Evolutionary conservation across 139 green algal species (phyloP).

Genomic region (Edaphochlamys debaryana): DNA sequence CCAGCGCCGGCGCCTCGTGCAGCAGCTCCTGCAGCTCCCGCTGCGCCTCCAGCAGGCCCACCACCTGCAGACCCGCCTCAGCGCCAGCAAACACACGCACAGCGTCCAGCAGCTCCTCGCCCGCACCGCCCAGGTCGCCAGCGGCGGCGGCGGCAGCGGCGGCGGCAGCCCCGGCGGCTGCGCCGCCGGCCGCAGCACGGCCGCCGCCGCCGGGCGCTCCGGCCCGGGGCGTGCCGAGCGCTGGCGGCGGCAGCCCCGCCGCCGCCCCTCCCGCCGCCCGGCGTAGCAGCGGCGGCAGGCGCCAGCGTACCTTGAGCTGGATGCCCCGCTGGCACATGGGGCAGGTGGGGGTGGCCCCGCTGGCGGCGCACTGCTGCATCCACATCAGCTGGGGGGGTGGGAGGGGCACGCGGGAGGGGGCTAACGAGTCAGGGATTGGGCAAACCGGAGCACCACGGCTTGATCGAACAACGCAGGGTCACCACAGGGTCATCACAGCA

Average conservation of each 20-base stretch:
- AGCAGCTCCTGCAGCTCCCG: conserved; percentile 53
- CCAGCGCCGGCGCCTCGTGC: conserved; percentile 28
- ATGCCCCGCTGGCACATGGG: conserved; percentile 84
- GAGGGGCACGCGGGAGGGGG: too few species aligned
- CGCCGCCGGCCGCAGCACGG: too few species aligned
- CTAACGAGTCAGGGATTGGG: too few species aligned
- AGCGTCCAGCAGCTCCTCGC: background rate
- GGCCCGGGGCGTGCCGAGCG: background rate
- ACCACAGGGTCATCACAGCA: too few species aligned
- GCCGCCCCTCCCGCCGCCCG: background rate
- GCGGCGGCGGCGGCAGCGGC: background rate
- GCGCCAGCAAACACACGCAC: background rate
- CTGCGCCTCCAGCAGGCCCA: conserved; percentile 51
- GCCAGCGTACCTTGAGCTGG: conserved; percentile 64
- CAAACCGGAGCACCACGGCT: too few species aligned
- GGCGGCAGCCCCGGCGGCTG: background rate
- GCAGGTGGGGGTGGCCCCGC: conserved; percentile 68
- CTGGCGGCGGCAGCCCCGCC: background rate
- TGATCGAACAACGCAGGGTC: too few species aligned
- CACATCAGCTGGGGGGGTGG: too few species aligned
- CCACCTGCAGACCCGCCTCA: conserved; percentile 26
- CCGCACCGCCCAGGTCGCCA: background rate
- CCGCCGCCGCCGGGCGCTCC: background rate
- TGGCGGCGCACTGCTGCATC: conserved; percentile 76
- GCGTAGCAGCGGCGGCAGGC: conserved; percentile 23